These are phyloP conservation scores for Botrytis pseudocinerea DNA, from an alignment of 2,329 filamentous ascomycete genomes.

Conservation along the genomic window DNA sequence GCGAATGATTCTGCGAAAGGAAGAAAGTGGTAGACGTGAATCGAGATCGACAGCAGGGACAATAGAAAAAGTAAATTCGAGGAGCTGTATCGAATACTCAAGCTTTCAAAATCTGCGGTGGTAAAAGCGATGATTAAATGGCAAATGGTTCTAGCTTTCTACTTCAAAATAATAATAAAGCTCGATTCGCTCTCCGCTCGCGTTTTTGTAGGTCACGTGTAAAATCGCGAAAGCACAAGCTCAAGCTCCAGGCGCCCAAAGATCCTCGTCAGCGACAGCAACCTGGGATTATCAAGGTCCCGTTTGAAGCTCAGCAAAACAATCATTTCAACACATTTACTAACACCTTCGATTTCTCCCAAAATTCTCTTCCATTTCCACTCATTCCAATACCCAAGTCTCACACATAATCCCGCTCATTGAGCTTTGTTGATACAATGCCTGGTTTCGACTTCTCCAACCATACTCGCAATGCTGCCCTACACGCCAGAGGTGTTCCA, in stretches of 20 bases:
- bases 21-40: not conserved
- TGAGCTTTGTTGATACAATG: conserved; percentile 59
- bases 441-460: conserved; percentile 99
- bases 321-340: conserved; percentile 11
- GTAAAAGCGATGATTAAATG: not conserved
- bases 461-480: conserved; percentile 97
- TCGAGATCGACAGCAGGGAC: not conserved
- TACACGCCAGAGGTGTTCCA: conserved; percentile 91
- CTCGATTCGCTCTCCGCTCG: conserved; percentile 16
- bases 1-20: conserved; percentile 22
- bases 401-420: conserved; percentile 21
- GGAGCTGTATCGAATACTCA: not conserved
- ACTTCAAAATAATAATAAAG: conserved; percentile 5
- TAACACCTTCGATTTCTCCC: not conserved
- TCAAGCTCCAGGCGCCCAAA: conserved; percentile 24
- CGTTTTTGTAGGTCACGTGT: conserved; percentile 22
- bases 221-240: conserved; percentile 22
- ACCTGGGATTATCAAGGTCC: conserved; percentile 17
- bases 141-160: not conserved
- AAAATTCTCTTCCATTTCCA: not conserved
- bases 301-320: conserved; percentile 17
- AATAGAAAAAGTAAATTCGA: not conserved
- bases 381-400: conserved; percentile 4
- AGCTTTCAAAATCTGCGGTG: not conserved
- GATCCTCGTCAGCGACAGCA: conserved; percentile 25